Evolutionary conservation across 164 flowering plant genomes (phyloP).

Genomic region (Stephania cephalantha): DNA sequence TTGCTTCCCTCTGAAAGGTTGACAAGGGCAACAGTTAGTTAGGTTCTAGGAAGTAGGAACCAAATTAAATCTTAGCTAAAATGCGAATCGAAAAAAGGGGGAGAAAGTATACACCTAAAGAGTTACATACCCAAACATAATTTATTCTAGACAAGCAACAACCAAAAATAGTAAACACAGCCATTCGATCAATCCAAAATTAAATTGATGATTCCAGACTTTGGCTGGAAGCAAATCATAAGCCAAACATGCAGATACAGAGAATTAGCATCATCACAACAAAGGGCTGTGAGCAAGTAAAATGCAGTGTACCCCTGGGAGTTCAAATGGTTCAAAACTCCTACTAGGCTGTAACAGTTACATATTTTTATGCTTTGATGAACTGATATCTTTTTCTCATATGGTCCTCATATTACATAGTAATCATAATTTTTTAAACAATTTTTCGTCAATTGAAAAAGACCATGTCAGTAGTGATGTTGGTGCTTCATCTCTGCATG

Average conservation of each 20-base stretch:
- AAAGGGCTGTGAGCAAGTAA: not conserved
- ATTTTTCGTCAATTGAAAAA: not conserved
- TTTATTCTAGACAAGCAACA: no score
- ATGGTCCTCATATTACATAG: not conserved
- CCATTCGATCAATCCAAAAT: not conserved
- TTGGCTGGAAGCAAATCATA: not conserved
- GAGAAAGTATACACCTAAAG: not conserved
- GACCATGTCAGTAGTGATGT: not conserved
- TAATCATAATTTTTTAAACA: not conserved
- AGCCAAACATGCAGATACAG: not conserved
- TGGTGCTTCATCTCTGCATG: not conserved
- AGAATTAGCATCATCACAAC: no score
- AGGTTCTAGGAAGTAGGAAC: not conserved
- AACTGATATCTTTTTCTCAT: not conserved
- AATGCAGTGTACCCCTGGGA: not conserved
- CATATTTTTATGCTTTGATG: not conserved
- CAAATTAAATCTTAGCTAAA: not conserved
- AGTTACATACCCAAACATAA: no score
- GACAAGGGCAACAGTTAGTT: not conserved
- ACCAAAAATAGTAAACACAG: not conserved
- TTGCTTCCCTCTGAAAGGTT: conserved; percentile 65
- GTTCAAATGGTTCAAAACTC: not conserved
- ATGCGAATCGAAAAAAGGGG: not conserved
- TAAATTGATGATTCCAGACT: not conserved
- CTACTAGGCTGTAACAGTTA: not conserved